Percentiles rank a stretch among this genome's conserved stretches.
These are phyloP conservation scores for Gossypium raimondii DNA, from an alignment of 345 rosid genomes.

Conservation along the genomic window DNA sequence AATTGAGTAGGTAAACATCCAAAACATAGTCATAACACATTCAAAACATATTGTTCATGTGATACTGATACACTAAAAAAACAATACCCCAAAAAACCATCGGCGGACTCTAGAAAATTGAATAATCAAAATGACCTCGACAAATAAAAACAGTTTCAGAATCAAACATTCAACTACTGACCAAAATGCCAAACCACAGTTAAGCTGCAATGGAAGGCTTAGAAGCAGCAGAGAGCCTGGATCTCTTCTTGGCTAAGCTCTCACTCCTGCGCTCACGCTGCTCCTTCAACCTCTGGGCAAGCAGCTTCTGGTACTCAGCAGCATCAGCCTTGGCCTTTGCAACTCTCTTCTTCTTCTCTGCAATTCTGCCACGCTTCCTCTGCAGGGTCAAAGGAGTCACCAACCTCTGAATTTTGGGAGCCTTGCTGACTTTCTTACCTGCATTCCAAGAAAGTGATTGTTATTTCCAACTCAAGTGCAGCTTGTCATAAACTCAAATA, in stretches of 20 bases:
- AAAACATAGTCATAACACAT: neutral
- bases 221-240: conserved; percentile 70
- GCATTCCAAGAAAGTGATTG: conserved; percentile 7
- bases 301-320: conserved; percentile 85
- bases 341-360: conserved; percentile 81
- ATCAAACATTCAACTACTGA: neutral
- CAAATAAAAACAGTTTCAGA: neutral
- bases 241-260: conserved; percentile 89
- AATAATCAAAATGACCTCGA: conserved; percentile 11
- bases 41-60: neutral
- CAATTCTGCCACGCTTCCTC: conserved; percentile 72
- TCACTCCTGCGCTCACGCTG: conserved; percentile 86
- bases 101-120: neutral
- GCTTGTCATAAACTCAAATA: neutral
- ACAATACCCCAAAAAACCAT: neutral
- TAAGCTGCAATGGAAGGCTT: conserved; percentile 66
- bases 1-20: neutral
- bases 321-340: conserved; percentile 89
- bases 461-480: neutral
- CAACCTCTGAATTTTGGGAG: conserved; percentile 87
- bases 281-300: conserved; percentile 76
- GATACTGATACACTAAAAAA: neutral
- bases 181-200: conserved; percentile 13
- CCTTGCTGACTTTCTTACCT: conserved; percentile 84
- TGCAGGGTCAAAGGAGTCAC: conserved; percentile 83